These are phyloP conservation scores for Mucor plumbeus DNA, from an alignment of 371 early-diverging fungal species.

Conservation along the genomic window DNA sequence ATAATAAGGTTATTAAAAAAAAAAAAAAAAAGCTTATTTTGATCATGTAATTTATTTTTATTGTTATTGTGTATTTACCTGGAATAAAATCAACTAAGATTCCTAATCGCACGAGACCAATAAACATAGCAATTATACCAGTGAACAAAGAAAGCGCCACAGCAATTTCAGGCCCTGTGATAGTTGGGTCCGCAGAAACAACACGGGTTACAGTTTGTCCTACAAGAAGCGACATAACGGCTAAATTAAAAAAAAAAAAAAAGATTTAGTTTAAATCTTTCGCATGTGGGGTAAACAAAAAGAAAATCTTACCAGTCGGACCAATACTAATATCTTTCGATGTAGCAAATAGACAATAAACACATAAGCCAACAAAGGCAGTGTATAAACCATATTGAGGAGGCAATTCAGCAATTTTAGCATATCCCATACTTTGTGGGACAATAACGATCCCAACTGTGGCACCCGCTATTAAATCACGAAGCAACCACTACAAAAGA, in stretches of 20 bases:
- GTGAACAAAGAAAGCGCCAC: constrained; percentile 61
- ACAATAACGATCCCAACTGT: constrained; percentile 88
- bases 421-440: constrained; percentile 86
- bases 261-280: constrained; percentile 40
- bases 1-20: background rate
- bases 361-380: constrained; percentile 74
- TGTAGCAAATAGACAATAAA: constrained; percentile 84
- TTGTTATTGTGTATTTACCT: constrained; percentile 8
- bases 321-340: constrained; percentile 89
- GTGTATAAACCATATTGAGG: constrained; percentile 85
- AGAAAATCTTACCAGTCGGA: constrained; percentile 59
- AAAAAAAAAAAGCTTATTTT: background rate
- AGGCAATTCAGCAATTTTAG: constrained; percentile 83
- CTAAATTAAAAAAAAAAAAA: constrained; percentile 44
- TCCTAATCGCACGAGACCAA: constrained; percentile 83
- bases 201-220: constrained; percentile 69
- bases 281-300: constrained; percentile 4
- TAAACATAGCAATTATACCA: constrained; percentile 61
- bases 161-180: constrained; percentile 53
- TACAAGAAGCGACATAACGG: constrained; percentile 82
- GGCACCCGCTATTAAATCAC: constrained; percentile 85
- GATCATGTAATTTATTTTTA: background rate
- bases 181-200: constrained; percentile 33
- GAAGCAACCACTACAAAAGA: constrained; percentile 67
- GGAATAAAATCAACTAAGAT: constrained; percentile 89